Percentiles rank a stretch among this genome's conserved stretches.
Evolutionary conservation across 108 stramenopile genomes (phyloP).

Genomic region (Schizochytrium sp.): DNA sequence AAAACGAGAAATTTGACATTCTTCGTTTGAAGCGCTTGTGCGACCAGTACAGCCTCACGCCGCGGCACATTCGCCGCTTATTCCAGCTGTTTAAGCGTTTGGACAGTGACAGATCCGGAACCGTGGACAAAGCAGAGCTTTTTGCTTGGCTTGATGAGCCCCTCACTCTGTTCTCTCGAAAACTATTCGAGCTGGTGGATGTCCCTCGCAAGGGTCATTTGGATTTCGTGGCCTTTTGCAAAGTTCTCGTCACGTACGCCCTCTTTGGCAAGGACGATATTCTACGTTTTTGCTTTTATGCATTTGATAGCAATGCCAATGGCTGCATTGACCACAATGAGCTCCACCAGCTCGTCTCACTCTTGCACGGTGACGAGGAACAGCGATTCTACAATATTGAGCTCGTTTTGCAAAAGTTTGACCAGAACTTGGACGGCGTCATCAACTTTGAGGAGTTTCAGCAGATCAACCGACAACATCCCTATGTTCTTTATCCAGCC

Average conservation of each 20-base stretch:
- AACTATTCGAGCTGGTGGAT: neutral
- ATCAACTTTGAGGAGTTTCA: conserved; percentile 23
- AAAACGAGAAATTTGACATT: neutral
- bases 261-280: neutral
- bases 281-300: conserved; percentile 9
- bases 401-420: neutral
- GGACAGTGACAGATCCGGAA: neutral
- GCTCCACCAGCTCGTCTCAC: neutral
- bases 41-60: neutral
- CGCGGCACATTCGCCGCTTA: neutral
- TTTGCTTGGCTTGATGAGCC: neutral
- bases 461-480: neutral
- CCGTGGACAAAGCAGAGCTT: neutral
- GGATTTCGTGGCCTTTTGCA: neutral
- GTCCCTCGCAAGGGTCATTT: neutral
- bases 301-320: neutral
- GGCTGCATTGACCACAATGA: conserved; percentile 10
- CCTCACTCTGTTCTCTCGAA: neutral
- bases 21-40: neutral
- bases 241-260: neutral
- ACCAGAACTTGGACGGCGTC: conserved; percentile 10
- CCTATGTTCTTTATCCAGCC: conserved; percentile 14
- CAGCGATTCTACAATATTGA: neutral
- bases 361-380: neutral
- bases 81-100: neutral